A percentile compares a stretch with the other conserved stretches of the same genome.
phyloP scores from a whole-genome alignment of 2,329 filamentous ascomycete genomes.

The Aureobasidium sp. region DNA sequence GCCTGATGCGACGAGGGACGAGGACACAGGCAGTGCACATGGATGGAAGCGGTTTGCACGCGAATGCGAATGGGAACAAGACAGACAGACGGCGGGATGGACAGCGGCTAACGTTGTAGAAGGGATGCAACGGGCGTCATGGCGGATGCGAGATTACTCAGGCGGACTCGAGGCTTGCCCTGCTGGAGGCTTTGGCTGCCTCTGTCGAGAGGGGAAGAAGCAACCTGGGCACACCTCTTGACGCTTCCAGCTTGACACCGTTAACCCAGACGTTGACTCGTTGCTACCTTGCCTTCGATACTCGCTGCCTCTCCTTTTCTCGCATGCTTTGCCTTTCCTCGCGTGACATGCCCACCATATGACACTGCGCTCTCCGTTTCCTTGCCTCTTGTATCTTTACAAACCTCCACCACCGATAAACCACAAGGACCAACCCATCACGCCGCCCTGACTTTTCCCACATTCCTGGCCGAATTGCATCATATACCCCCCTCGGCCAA shows the following conservation, averaged over 20 bases:
- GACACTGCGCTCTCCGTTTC: conserved; percentile 9
- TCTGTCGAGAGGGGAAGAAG: conserved; percentile 1
- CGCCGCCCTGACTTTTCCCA: conserved; percentile 3
- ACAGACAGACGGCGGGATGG: background rate
- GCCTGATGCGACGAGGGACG: background rate
- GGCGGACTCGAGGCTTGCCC: background rate
- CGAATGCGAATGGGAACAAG: background rate
- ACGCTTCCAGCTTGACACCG: conserved; percentile 12
- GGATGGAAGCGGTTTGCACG: background rate
- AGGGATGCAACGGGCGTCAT: background rate
- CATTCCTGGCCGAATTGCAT: conserved; percentile 12
- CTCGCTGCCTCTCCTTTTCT: conserved; percentile 12
- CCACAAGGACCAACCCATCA: background rate
- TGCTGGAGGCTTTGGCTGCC: background rate
- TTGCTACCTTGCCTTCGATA: background rate
- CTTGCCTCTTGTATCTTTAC: conserved; percentile 5
- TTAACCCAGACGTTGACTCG: conserved; percentile 6
- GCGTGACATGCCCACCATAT: conserved; percentile 13
- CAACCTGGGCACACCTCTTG: background rate
- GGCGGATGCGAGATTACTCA: conserved; percentile 1
- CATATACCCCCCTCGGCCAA: conserved; percentile 7
- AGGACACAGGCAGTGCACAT: background rate
- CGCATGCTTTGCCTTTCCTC: conserved; percentile 4
- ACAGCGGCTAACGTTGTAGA: background rate
- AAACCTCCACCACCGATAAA: background rate